Percentiles rank a stretch among this genome's conserved stretches.
phyloP scores from a whole-genome alignment of 306 rosid genomes.

The Lathyrus aphaca region DNA sequence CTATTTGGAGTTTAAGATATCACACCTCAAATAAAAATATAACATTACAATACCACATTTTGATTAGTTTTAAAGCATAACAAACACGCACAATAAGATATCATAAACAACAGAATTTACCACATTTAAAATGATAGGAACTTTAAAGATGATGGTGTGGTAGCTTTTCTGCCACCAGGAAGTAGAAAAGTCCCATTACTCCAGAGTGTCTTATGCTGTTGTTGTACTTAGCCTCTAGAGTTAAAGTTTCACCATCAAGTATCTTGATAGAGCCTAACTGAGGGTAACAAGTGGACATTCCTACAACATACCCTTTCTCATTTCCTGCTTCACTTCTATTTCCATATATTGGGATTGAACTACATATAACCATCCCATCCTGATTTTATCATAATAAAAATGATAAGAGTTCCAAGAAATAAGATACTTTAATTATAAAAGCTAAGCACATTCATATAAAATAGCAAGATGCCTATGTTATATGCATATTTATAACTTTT shows the following conservation, averaged over 20 bases:
- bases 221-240: slow-evolving; percentile 53
- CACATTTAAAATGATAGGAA: not conserved
- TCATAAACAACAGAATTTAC: not conserved
- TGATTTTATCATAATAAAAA: slow-evolving; percentile 25
- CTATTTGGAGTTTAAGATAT: too few species aligned
- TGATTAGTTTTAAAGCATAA: not conserved
- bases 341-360: slow-evolving; percentile 74
- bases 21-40: not conserved
- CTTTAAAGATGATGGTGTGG: slow-evolving; percentile 35
- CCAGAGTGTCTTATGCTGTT: slow-evolving; percentile 54
- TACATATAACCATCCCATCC: slow-evolving; percentile 76
- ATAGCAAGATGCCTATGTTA: not conserved
- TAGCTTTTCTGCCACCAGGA: slow-evolving; percentile 63
- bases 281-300: too few species aligned
- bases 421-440: not conserved
- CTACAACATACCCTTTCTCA: too few species aligned
- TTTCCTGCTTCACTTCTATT: too few species aligned
- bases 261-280: slow-evolving; percentile 63
- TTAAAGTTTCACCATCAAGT: slow-evolving; percentile 56
- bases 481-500: not conserved
- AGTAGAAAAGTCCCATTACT: slow-evolving; percentile 77
- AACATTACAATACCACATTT: not conserved
- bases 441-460: not conserved
- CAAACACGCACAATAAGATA: not conserved
- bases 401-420: not conserved